Percentiles rank a stretch among this genome's conserved stretches.
phyloP scores from a whole-genome alignment of 1,284 basidiomycete genomes.

The Boletellus deceptivus region DNA sequence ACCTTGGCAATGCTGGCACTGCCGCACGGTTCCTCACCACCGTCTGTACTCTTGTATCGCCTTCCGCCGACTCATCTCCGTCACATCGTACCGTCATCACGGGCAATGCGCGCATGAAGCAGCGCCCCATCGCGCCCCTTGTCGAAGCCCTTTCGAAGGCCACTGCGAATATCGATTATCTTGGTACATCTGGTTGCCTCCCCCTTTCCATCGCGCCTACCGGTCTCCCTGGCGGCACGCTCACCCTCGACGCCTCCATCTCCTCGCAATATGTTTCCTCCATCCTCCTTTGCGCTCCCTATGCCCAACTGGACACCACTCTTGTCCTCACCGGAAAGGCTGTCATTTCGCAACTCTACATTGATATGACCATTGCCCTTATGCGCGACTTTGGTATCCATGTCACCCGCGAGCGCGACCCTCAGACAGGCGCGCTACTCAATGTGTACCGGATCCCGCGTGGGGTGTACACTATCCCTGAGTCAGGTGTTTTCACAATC shows the following conservation, averaged over 20 bases:
- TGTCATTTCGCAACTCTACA: slow-evolving; percentile 98
- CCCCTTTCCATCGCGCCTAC: slow-evolving; percentile 84
- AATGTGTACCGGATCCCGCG: slow-evolving; percentile 90
- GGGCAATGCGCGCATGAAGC: slow-evolving; percentile 98
- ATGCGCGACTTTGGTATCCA: slow-evolving; percentile 92
- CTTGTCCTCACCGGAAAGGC: slow-evolving; percentile 72
- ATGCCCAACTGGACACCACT: slow-evolving; percentile 78
- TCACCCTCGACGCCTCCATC: slow-evolving; percentile 90
- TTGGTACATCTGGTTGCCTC: slow-evolving; percentile 82
- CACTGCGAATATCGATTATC: slow-evolving; percentile 76
- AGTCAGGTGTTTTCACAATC: slow-evolving; percentile 71
- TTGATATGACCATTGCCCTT: slow-evolving; percentile 99
- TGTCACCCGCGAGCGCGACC: slow-evolving; percentile 71
- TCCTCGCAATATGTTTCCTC: slow-evolving; percentile 99
- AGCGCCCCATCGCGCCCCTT: slow-evolving; percentile 93
- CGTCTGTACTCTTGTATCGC: slow-evolving; percentile 83
- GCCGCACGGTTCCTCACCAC: slow-evolving; percentile 97
- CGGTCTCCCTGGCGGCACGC: slow-evolving; percentile 83
- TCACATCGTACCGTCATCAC: slow-evolving; percentile 76
- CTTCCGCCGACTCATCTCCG: slow-evolving; percentile 37
- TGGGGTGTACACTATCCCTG: slow-evolving; percentile 77
- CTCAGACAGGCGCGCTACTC: slow-evolving; percentile 57
- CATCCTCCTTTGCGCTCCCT: slow-evolving; percentile 94
- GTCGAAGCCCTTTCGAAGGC: slow-evolving; percentile 89
- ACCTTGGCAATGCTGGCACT: slow-evolving; percentile 97